Evolutionary conservation across 192 early-diverging fungal genomes (phyloP).

Genomic region (Backusella westeae): DNA sequence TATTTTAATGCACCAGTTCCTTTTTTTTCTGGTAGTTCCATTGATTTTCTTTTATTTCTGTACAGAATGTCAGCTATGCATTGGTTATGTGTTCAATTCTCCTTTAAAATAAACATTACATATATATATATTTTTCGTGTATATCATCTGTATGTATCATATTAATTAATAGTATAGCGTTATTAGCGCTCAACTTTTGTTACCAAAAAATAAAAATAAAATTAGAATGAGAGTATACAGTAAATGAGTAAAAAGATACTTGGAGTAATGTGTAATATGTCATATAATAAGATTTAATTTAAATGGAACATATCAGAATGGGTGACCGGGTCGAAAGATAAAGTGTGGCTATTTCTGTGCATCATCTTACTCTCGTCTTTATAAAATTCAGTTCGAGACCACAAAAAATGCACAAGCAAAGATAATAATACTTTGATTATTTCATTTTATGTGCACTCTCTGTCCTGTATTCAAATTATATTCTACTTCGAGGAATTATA

Average conservation of each 20-base stretch:
- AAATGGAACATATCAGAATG: neutral
- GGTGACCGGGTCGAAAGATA: neutral
- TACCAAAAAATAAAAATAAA: neutral
- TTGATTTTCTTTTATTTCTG: conserved; percentile 4
- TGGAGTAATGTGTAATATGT: neutral
- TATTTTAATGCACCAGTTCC: neutral
- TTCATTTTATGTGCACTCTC: neutral
- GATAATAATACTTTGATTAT: neutral
- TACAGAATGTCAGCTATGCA: neutral
- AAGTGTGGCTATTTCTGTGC: neutral
- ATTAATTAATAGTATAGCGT: neutral
- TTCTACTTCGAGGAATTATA: neutral
- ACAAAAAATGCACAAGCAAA: neutral
- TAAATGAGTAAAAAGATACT: neutral
- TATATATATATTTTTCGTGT: neutral
- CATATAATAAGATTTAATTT: neutral
- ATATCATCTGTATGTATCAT: neutral
- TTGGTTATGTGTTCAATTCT: neutral
- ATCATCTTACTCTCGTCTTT: neutral
- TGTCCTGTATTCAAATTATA: neutral
- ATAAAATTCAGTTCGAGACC: neutral
- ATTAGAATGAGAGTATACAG: neutral
- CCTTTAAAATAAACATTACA: neutral
- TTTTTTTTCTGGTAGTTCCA: neutral
- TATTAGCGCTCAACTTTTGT: neutral